These are phyloP conservation scores for Hypsizygus marmoreus DNA, from an alignment of 768 basidiomycete genomes.

Conservation along the genomic window DNA sequence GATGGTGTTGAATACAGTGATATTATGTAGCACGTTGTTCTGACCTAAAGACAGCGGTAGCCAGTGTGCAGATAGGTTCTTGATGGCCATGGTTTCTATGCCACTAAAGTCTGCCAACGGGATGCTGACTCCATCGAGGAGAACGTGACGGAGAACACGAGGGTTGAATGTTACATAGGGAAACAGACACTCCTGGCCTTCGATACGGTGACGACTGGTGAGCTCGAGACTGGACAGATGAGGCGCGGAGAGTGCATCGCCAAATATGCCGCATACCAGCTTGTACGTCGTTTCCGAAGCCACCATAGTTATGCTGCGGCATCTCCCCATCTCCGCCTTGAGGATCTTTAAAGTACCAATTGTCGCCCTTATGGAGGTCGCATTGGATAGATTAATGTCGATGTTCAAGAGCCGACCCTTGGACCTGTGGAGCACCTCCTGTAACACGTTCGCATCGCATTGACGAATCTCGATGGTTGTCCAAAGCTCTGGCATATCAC, in stretches of 20 bases:
- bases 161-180: background rate
- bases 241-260: background rate
- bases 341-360: background rate
- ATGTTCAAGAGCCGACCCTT: background rate
- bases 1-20: background rate
- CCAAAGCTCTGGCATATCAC: conserved; percentile 13
- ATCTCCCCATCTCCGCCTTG: background rate
- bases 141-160: background rate
- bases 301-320: background rate
- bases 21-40: background rate
- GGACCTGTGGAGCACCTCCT: background rate
- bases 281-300: background rate
- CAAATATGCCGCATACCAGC: background rate
- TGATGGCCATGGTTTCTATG: background rate
- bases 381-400: background rate
- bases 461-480: conserved; percentile 4
- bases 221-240: background rate
- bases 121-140: background rate
- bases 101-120: background rate
- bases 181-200: background rate
- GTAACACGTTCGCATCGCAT: background rate
- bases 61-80: background rate
- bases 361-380: background rate
- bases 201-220: background rate
- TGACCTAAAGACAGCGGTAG: background rate